Base-by-base conservation (phyloP, 805 yeast species). In the Ascoidea tarda region DNA sequence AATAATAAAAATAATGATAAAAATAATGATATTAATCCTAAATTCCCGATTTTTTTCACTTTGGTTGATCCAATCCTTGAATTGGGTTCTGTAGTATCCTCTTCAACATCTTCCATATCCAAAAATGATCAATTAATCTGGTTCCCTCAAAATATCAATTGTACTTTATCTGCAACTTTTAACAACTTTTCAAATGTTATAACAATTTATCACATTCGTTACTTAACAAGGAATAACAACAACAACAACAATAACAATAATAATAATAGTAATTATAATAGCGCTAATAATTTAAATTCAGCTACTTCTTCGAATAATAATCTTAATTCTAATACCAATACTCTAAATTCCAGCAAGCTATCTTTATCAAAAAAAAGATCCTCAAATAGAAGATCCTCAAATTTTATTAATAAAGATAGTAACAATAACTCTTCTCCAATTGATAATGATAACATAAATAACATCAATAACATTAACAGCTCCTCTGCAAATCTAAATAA, bases 41-140 rank as follows among this genome's bases (percentile, higher is more conserved):
- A 56, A 44, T 53, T 52, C 32, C 63, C 62, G 3, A 65, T 69
- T 51, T 84, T 86, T 58, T 70, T 87, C 51, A 80, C 95, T 0
- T 62, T 88, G 54, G 73, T 81, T 1, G 95, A 87, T 62, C 91
- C 96, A 0, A 67, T 84, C 55, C 77, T 79, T 1, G 93, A 87
- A 4, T 73, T 86, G 53, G 88, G 95, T 2, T 69, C 79, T 5
- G 76, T 88, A 5, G 79, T 81, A 0, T 80, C 91, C 0, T 79
- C 88, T 0, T 79, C 89, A 1, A 81, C 84, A 0, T 76, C 87
- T 0, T 76, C 79, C 2, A 76, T 86, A 33, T 73, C 85, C 0
- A 64, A 77, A 1, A 67, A 70, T 49, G 93, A 85, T 60, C 74
- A 72, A 51, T 62, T 85, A 33, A 60, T 82, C 32, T 65, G 70